Percentiles rank a stretch among this genome's conserved stretches.
These are phyloP conservation scores for Pestalotiopsis sp. DNA, from an alignment of 2,329 filamentous ascomycete species.

Conservation along the genomic window DNA sequence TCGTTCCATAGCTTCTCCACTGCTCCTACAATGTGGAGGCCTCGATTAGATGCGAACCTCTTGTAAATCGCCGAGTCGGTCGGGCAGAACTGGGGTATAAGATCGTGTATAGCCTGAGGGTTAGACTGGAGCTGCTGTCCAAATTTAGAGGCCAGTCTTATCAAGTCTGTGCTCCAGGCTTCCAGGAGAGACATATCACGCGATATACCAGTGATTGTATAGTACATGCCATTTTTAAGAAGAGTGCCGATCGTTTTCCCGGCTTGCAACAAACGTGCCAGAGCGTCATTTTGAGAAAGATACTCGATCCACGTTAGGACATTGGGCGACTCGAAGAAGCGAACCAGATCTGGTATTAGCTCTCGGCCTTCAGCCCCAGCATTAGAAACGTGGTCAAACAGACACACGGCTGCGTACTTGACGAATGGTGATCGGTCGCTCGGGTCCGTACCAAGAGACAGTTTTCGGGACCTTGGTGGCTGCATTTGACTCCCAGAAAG, in stretches of 20 bases:
- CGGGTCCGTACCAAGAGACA: background rate
- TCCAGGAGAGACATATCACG: slow-evolving; percentile 13
- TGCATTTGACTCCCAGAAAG: slow-evolving; percentile 17
- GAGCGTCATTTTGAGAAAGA: background rate
- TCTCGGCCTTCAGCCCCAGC: slow-evolving; percentile 16
- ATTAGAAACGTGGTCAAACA: background rate
- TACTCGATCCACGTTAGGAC: slow-evolving; percentile 40
- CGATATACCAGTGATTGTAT: background rate
- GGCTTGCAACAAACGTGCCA: slow-evolving; percentile 7
- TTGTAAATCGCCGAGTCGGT: slow-evolving; percentile 6
- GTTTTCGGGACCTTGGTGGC: slow-evolving; percentile 5
- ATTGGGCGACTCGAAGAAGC: slow-evolving; percentile 36
- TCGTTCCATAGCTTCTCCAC: slow-evolving; percentile 15
- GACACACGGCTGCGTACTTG: background rate
- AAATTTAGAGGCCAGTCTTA: slow-evolving; percentile 16
- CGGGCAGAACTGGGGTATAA: slow-evolving; percentile 18
- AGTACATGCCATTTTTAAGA: slow-evolving; percentile 1
- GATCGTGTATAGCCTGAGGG: slow-evolving; percentile 14
- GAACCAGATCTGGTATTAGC: slow-evolving; percentile 26
- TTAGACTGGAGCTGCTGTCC: background rate
- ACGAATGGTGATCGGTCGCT: background rate
- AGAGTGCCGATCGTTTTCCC: slow-evolving; percentile 12
- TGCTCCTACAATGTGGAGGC: slow-evolving; percentile 3
- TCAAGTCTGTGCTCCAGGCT: slow-evolving; percentile 14
- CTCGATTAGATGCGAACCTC: slow-evolving; percentile 6